These are phyloP conservation scores for Scytalidium lignicola DNA, from an alignment of 2,329 filamentous ascomycete species.

Conservation along the genomic window DNA sequence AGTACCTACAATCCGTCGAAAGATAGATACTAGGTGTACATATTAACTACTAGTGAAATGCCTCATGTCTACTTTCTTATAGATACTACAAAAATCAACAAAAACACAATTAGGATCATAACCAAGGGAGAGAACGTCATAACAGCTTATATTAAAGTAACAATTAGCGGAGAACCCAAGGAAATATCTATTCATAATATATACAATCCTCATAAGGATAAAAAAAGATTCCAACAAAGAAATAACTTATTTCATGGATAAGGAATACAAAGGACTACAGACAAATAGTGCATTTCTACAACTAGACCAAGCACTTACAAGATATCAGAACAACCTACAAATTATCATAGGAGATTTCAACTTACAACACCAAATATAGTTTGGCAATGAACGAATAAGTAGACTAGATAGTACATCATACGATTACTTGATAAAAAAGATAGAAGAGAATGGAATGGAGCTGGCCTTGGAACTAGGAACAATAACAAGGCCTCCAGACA, in stretches of 20 bases:
- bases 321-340: neutral
- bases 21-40: no score
- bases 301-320: neutral
- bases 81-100: no score
- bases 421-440: neutral
- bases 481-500: neutral
- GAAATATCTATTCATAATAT: neutral
- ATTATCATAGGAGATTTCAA: slow-evolving; percentile 3
- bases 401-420: no score
- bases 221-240: neutral
- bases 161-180: no score
- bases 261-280: neutral
- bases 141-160: no score
- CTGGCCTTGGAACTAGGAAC: neutral
- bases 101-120: no score
- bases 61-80: no score
- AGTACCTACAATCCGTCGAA: no score
- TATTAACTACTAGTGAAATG: no score
- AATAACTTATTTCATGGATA: neutral
- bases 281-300: neutral
- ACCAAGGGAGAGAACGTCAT: no score
- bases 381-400: neutral
- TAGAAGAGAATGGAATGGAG: neutral
- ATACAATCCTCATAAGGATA: neutral
- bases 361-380: neutral